Evolutionary conservation across 768 basidiomycete genomes (phyloP), one percentile per base, ranked within the genome.

Genomic region (Lactarius pseudohatsudake): DNA sequence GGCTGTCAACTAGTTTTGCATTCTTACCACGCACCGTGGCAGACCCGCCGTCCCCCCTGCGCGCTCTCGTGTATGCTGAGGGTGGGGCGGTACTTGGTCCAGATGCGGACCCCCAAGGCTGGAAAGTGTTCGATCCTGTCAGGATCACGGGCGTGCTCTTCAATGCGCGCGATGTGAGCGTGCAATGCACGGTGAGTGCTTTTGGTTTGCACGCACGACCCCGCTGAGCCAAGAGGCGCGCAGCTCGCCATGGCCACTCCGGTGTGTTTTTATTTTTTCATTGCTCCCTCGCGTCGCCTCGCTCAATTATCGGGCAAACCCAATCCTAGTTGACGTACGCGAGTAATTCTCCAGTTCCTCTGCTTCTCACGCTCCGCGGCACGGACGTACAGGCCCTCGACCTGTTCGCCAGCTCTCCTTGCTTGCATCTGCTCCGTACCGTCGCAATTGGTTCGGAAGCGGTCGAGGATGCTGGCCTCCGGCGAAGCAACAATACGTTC

Each of bases 201-300:
- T 4, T 53, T 11, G 11, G 13, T 11, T n/a, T 67, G 15, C 13
- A 7, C 0, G 50, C 22, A 53, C 40, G 10, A 30, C 28, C n/a
- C 8, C 47, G 47, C 50, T 64, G 26, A 64, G 10, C n/a, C 10
- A 32, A 32, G 30, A 13, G n/a, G 18, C 13, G 5, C 18, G 40
- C 66, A 86, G 84, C 72, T 84, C 13, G 80, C 84, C 4, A 72
- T 86, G 36, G 83, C 83, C 20, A 81, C 74, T 45, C 85, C 85
- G 15, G 81, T 82, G 72, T 71, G 77, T 18, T 18, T 20, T n/a
- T 22, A 13, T 30, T 30, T 4, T 30, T 34, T 3, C 8, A 9
- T 45, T 54, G 40, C 40, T 57, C 9, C 26, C 18, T 6, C 26
- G 43, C 38, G 36, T 40, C 26, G 15, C 41, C 11, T 13, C 10